phyloP scores from a whole-genome alignment of 2,329 filamentous ascomycete species.

The Grosmannia clavigera region DNA sequence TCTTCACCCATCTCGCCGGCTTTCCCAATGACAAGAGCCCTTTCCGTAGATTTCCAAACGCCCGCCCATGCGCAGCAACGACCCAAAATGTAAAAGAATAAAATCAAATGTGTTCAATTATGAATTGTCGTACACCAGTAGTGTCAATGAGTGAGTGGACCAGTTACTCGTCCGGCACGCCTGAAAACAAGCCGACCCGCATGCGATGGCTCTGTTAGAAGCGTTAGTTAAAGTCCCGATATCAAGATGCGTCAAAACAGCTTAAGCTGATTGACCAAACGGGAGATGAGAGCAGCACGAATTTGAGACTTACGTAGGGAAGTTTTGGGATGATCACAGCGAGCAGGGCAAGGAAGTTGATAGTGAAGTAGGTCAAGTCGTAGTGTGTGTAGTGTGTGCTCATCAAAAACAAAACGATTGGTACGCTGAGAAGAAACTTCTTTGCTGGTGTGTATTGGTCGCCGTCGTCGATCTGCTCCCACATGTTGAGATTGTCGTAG shows the following conservation, averaged over 20 bases:
- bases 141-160: neutral
- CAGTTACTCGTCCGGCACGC: constrained; percentile 45
- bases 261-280: neutral
- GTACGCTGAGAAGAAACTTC: constrained; percentile 92
- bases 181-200: constrained; percentile 63
- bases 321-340: constrained; percentile 93
- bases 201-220: constrained; percentile 57
- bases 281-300: neutral
- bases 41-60: constrained; percentile 8
- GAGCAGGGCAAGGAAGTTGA: constrained; percentile 89
- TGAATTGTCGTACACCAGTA: neutral
- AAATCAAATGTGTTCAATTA: neutral
- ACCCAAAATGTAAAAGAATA: neutral
- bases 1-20: neutral
- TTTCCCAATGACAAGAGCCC: constrained; percentile 1
- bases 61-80: constrained; percentile 9
- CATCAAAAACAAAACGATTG: constrained; percentile 84
- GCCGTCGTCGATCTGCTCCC: constrained; percentile 99
- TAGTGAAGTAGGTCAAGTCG: constrained; percentile 89
- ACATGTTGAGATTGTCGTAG: constrained; percentile 99
- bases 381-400: constrained; percentile 99
- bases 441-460: constrained; percentile 98
- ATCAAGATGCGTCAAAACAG: neutral
- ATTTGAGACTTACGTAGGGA: constrained; percentile 58
- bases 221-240: constrained; percentile 15